phyloP scores from a whole-genome alignment of 495 filamentous ascomycete genomes.

The Neurospora cerealis region DNA sequence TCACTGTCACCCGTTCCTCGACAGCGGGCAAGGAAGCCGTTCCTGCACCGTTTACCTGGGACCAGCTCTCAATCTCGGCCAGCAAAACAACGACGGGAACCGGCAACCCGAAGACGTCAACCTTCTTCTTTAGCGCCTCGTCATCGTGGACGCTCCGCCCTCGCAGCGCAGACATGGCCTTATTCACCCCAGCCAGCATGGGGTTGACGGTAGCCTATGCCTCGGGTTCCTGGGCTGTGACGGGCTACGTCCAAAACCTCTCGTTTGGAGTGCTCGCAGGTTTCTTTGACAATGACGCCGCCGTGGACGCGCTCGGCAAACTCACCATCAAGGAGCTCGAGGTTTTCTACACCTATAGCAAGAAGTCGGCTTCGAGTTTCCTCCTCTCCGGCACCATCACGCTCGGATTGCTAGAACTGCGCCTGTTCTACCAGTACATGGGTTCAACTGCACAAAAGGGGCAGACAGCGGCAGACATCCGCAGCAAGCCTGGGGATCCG shows the following conservation, averaged over 20 bases:
- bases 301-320: background rate
- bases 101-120: background rate
- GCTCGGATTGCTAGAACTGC: background rate
- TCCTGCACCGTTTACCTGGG: background rate
- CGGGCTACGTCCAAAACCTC: background rate
- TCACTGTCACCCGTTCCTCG: background rate
- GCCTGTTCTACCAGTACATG: background rate
- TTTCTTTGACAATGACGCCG: background rate
- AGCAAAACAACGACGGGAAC: background rate
- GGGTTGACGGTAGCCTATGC: background rate
- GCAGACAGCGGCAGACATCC: background rate
- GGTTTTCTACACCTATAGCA: background rate
- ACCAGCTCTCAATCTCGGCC: background rate
- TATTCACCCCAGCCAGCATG: background rate
- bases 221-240: background rate
- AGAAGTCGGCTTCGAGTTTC: background rate
- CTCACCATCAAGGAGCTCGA: background rate
- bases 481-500: background rate
- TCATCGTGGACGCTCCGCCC: background rate
- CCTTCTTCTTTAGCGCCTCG: background rate
- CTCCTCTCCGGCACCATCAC: background rate
- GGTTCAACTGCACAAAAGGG: background rate
- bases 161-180: background rate
- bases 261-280: background rate
- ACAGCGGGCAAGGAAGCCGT: background rate